Evolutionary conservation across 495 filamentous ascomycete genomes (phyloP), one percentile per base, ranked within the genome.

Genomic region (Aspergillus diversus): DNA sequence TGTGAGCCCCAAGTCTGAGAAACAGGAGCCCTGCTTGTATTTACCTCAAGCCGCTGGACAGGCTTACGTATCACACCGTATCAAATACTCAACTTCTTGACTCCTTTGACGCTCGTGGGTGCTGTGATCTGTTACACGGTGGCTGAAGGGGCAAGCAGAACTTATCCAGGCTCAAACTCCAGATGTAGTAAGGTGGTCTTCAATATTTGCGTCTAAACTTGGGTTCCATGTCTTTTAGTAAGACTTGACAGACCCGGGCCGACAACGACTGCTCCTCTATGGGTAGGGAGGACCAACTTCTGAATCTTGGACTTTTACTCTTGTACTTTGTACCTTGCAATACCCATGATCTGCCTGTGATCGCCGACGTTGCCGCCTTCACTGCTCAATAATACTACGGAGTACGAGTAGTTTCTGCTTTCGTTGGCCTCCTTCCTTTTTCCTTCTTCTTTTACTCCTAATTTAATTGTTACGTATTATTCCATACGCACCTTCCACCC

Each of bases 261-360:
- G 21, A 27, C 2, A 27, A 27, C 21, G 1, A 1, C 21, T 27
- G 21, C 21, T 27, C 21, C 21, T 27, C 21, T 2, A 2, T 27
- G 21, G 21, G 21, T 27, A 27, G 21, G 21, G 1, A 27, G 21
- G 21, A 27, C 21, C 21, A 27, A 27, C 21, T 27, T 27, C 21
- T 27, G 21, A 27, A 27, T 27, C 21, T 27, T 27, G 21, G 21
- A 27, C 2, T 27, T 27, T 27, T 27, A 1, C 21, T 27, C 21
- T 27, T 27, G n/a, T 21, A 43, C 8, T 13, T 6, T 43, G 11
- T 2, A 58, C 27, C 21, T 27, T 21, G 37, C 13, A 58, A 47
- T 65, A 62, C 63, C 66, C 64, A 69, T 60, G 67, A 71, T 71
- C 66, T 60, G 63, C 59, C 66, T 57, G 21, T 27, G 74, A 75